Conservation (phyloP, 129 eudicot genomes). For the Flaveria sonorensis region DNA sequence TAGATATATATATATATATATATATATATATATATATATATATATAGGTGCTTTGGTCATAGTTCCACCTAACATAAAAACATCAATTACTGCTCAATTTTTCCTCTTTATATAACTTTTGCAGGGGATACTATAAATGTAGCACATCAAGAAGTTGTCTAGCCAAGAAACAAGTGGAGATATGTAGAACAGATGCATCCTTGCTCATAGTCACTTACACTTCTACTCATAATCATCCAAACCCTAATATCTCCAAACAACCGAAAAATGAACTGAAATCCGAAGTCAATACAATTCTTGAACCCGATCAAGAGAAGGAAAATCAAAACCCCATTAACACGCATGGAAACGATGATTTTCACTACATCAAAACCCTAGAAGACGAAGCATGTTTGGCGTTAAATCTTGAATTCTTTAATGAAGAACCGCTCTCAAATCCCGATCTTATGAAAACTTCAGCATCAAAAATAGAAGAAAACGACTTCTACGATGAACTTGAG, state of each 20-base stretch:
- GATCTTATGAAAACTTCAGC: slow-evolving; percentile 41
- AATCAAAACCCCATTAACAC: slow-evolving; percentile 18
- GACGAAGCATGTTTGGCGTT: slow-evolving; percentile 33
- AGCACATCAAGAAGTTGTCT: slow-evolving; percentile 86
- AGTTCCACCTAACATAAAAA: slow-evolving; percentile 22
- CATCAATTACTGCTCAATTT: slow-evolving; percentile 22
- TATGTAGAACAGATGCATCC: slow-evolving; percentile 74
- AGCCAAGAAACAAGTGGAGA: slow-evolving; percentile 88
- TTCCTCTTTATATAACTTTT: slow-evolving; percentile 17
- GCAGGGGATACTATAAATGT: slow-evolving; percentile 89
- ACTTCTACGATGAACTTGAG: slow-evolving; percentile 76
- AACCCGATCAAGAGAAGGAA: slow-evolving; percentile 31
- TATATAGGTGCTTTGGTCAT: slow-evolving; percentile 32
- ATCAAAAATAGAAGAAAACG: slow-evolving; percentile 54
- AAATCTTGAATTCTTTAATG: slow-evolving; percentile 35
- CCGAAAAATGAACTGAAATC: slow-evolving; percentile 20
- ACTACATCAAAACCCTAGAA: slow-evolving; percentile 51
- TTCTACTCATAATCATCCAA: slow-evolving; percentile 73
- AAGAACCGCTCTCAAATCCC: slow-evolving; percentile 48
- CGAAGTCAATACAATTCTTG: slow-evolving; percentile 15
- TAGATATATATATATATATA: too few species aligned
- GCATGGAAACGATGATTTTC: slow-evolving; percentile 34
- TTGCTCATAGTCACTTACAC: slow-evolving; percentile 80
- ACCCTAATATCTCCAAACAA: slow-evolving; percentile 39
- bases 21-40: too few species aligned